A percentile compares a stretch with the other conserved stretches of the same genome.
Conservation (phyloP, 768 basidiomycete species). For the Multifurca ochricompacta region DNA sequence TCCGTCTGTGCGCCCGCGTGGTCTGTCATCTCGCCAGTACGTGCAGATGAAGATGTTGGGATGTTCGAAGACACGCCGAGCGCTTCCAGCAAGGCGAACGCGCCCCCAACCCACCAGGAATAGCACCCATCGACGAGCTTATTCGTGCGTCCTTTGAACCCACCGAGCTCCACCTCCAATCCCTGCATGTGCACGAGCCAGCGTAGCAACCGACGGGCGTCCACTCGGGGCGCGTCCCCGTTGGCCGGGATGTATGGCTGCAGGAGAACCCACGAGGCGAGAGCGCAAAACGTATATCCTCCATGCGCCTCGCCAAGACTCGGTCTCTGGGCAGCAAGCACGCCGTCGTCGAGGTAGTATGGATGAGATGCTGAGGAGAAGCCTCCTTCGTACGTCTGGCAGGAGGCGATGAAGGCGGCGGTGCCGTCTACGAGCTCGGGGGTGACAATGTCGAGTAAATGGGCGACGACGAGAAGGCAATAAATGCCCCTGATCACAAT, state of each 20-base stretch:
- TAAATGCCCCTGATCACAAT: conserved; percentile 68
- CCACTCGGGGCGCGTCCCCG: conserved; percentile 36
- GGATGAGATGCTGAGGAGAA: conserved; percentile 78
- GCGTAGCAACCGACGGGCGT: conserved; percentile 53
- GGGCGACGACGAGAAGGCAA: conserved; percentile 79
- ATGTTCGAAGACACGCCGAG: conserved; percentile 33
- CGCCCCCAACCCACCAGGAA: conserved; percentile 98
- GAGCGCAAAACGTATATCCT: conserved; percentile 92
- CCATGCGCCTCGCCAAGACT: conserved; percentile 94
- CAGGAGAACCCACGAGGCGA: conserved; percentile 78
- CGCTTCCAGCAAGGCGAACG: conserved; percentile 70
- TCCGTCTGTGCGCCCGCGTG: conserved; percentile 23
- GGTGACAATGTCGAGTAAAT: conserved; percentile 78
- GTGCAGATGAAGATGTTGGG: conserved; percentile 21
- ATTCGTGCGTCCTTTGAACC: conserved; percentile 90
- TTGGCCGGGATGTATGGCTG: conserved; percentile 40
- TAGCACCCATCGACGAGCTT: conserved; percentile 99
- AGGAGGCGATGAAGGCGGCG: conserved; percentile 73
- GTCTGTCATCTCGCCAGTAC: conserved; percentile 37
- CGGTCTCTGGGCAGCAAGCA: conserved; percentile 38
- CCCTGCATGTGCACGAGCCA: conserved; percentile 91
- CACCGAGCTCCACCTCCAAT: conserved; percentile 72
- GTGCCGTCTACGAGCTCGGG: conserved; percentile 77
- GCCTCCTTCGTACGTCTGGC: conserved; percentile 97
- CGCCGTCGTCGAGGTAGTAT: conserved; percentile 33